Conservation (phyloP, 2,329 filamentous ascomycete genomes). For the Neopestalotiopsis sp. region DNA sequence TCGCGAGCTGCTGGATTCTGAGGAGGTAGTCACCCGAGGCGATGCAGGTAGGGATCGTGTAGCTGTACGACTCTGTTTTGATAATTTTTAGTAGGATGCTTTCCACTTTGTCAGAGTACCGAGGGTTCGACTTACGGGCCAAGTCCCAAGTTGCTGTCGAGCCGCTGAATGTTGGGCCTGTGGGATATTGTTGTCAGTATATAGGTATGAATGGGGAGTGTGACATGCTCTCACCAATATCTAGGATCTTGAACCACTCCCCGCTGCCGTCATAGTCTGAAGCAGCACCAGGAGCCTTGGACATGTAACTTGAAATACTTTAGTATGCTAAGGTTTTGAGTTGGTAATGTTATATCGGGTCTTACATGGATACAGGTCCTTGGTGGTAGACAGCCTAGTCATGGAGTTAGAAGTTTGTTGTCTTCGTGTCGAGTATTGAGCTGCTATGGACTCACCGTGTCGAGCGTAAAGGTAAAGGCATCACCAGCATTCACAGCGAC, state of each 20-base stretch:
- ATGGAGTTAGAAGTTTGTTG: neutral
- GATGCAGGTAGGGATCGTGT: constrained; percentile 55
- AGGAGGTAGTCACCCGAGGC: constrained; percentile 63
- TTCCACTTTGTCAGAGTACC: neutral
- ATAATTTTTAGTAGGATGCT: neutral
- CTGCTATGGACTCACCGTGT: constrained; percentile 30
- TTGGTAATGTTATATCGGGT: no score
- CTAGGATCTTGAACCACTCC: constrained; percentile 48
- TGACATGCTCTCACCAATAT: constrained; percentile 33
- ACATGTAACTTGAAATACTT: constrained; percentile 40
- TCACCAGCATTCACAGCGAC: constrained; percentile 42
- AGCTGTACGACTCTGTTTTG: constrained; percentile 37
- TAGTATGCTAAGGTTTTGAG: neutral
- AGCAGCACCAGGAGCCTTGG: constrained; percentile 42
- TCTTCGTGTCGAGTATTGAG: neutral
- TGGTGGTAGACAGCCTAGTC: constrained; percentile 46
- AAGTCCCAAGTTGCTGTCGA: constrained; percentile 40
- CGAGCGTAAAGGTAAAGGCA: constrained; percentile 43
- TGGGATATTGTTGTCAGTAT: constrained; percentile 15
- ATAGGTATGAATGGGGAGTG: neutral
- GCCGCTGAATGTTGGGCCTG: constrained; percentile 39
- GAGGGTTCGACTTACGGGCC: constrained; percentile 29
- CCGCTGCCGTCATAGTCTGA: constrained; percentile 44
- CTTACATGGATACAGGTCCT: constrained; percentile 43
- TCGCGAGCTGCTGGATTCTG: constrained; percentile 64